Evolutionary conservation across 108 stramenopile genomes (phyloP), one percentile per base, ranked within the genome.

Genomic region (Epithemia pelagica): DNA sequence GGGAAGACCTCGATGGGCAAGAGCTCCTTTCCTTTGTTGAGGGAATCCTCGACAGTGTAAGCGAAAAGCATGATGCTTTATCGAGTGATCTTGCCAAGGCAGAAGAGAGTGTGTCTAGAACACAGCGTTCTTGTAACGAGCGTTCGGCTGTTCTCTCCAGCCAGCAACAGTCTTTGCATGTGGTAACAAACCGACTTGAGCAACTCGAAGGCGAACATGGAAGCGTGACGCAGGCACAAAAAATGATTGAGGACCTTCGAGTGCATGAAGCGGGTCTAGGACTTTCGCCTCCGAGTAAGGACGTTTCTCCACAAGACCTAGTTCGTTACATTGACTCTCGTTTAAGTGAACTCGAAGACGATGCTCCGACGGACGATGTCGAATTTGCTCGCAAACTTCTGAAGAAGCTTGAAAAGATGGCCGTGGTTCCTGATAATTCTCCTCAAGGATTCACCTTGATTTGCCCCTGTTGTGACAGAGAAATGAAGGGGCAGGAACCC

Each of bases 401-500:
- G 53, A 87, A 79, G 54, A 86, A 77, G 46, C 58, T 84, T 78
- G 78, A 78, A 58, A 78, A 71, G 66, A 26, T 54, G n/a, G 22
- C 46, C 52, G 52, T 22, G n/a, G 1, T 0, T 29, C 0, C 29
- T 20, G 22, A 0, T 0, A 28, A 65, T 30, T 0, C 5, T 64
- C 25, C 30, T 1, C 24, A 30, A 5, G 52, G 30, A 28, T 26
- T 37, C 1, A 28, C 51, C 27, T 63, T 71, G 64, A 54, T 22
- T 26, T 80, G 79, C 27, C 79, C 79, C n/a, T 80, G 79, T 55
- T 80, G 79, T 61, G 33, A 33, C 10, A 60, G 80, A 57, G 58
- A 57, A 52, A 31, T 76, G 29, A 25, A 32, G 25, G 32, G 26
- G 0, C 64, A 63, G 0, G 31, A 72, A 46, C 10, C 15, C 10